Conservation (phyloP, 768 basidiomycete genomes). For the Suillus americanus region DNA sequence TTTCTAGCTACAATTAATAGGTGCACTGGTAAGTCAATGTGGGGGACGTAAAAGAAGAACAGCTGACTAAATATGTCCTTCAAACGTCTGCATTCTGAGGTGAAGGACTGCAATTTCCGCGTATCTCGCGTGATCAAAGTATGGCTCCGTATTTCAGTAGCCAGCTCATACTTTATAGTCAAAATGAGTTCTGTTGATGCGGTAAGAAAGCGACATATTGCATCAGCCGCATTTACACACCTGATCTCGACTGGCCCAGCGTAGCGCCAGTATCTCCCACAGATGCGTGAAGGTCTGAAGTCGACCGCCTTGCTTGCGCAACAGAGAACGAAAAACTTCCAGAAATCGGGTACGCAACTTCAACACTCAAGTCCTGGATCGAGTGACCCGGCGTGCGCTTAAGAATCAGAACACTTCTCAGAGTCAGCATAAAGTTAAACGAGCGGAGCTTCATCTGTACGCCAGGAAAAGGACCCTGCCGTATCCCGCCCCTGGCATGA, state of each 20-base stretch:
- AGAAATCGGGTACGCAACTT: slow-evolving; percentile 47
- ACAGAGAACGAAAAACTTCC: slow-evolving; percentile 53
- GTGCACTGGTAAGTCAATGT: background rate
- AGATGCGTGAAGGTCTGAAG: slow-evolving; percentile 32
- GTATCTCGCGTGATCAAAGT: slow-evolving; percentile 49
- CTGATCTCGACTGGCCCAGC: slow-evolving; percentile 38
- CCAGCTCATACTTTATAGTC: slow-evolving; percentile 38
- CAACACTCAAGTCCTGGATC: slow-evolving; percentile 2
- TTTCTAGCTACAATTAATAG: slow-evolving; percentile 1
- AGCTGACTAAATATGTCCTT: slow-evolving; percentile 49
- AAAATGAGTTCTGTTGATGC: slow-evolving; percentile 47
- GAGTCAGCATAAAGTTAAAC: background rate
- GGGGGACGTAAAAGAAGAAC: background rate
- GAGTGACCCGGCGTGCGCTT: slow-evolving; percentile 11
- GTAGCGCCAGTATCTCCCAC: slow-evolving; percentile 15
- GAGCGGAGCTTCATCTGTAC: background rate
- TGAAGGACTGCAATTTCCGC: slow-evolving; percentile 43
- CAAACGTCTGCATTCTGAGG: slow-evolving; percentile 57
- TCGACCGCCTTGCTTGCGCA: slow-evolving; percentile 48
- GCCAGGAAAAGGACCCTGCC: background rate
- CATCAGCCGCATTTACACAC: slow-evolving; percentile 29
- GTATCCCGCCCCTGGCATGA: background rate
- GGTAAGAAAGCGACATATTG: slow-evolving; percentile 6
- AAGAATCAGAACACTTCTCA: slow-evolving; percentile 14
- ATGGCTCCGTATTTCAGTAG: slow-evolving; percentile 42